These are phyloP conservation scores for Wickerhamomyces strasburgensis DNA, from an alignment of 805 yeast genomes.

Conservation along the genomic window DNA sequence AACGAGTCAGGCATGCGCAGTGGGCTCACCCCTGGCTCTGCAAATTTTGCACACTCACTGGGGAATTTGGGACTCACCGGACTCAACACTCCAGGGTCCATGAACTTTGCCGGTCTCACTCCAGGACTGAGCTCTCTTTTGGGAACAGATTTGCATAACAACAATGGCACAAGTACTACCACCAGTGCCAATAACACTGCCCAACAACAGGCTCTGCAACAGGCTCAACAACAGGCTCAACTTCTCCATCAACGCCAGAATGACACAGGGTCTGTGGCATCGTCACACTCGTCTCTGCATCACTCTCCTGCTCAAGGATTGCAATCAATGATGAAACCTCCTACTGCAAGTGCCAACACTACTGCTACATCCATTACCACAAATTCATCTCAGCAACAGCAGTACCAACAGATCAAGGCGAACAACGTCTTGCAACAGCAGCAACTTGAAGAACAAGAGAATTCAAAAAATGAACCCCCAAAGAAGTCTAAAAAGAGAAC, in stretches of 20 bases:
- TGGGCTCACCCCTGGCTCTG: constrained; percentile 67
- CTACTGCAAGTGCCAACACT: neutral
- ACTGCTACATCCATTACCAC: neutral
- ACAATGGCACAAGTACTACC: constrained; percentile 12
- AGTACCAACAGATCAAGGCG: neutral
- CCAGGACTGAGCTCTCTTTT: constrained; percentile 34
- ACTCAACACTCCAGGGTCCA: constrained; percentile 20
- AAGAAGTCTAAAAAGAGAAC: constrained; percentile 6
- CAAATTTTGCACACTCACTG: constrained; percentile 34
- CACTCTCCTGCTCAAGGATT: neutral
- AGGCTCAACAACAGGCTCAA: constrained; percentile 1
- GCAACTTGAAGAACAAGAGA: neutral
- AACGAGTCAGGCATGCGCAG: constrained; percentile 69
- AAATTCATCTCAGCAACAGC: neutral
- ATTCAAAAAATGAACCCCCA: neutral
- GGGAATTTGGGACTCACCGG: constrained; percentile 28
- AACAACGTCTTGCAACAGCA: too few species aligned
- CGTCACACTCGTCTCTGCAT: too few species aligned
- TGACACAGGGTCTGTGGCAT: too few species aligned
- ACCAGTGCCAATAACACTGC: constrained; percentile 2
- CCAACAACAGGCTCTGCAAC: constrained; percentile 1
- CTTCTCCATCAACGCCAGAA: neutral
- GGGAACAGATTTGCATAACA: constrained; percentile 17
- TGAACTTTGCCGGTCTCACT: constrained; percentile 22
- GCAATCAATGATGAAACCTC: neutral